Evolutionary conservation across 106 monocot genomes (phyloP).

Genomic region (Apostasia ramifera): DNA sequence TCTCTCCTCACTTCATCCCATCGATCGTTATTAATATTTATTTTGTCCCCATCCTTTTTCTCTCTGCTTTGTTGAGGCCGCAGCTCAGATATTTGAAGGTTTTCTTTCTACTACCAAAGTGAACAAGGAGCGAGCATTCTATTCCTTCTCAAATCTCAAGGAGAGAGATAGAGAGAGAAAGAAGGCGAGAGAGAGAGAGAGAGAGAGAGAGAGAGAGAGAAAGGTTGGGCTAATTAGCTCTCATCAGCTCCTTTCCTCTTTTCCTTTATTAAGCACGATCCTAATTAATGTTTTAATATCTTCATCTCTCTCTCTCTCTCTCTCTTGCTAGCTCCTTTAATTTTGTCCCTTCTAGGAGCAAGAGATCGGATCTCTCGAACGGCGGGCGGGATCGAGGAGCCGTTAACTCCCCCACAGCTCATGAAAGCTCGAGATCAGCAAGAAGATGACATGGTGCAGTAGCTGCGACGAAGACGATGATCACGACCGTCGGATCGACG

Average conservation of each 20-base stretch:
- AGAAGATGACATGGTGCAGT: constrained; percentile 52
- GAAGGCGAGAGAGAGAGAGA: not conserved
- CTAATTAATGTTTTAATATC: not conserved
- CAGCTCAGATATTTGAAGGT: not conserved
- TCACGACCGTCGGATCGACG: not conserved
- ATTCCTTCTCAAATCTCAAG: constrained; percentile 31
- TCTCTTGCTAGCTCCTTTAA: constrained; percentile 5
- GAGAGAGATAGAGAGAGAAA: constrained; percentile 1
- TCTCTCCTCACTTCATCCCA: not conserved
- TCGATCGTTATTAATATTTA: not conserved
- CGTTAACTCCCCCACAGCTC: not conserved
- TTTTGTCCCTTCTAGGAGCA: not conserved
- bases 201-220: not conserved
- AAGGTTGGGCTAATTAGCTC: constrained; percentile 10
- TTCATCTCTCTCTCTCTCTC: not conserved
- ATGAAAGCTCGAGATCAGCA: constrained; percentile 1
- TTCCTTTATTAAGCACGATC: constrained; percentile 1
- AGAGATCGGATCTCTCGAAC: not conserved
- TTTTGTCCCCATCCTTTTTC: not conserved
- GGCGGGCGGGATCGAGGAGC: not conserved
- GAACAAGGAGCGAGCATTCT: constrained; percentile 40
- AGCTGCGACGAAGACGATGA: constrained; percentile 13
- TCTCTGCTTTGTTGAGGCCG: not conserved
- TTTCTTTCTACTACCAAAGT: not conserved
- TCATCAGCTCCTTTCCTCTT: constrained; percentile 16